Evolutionary conservation across 768 basidiomycete species (phyloP).

Genomic region (Postia placenta): DNA sequence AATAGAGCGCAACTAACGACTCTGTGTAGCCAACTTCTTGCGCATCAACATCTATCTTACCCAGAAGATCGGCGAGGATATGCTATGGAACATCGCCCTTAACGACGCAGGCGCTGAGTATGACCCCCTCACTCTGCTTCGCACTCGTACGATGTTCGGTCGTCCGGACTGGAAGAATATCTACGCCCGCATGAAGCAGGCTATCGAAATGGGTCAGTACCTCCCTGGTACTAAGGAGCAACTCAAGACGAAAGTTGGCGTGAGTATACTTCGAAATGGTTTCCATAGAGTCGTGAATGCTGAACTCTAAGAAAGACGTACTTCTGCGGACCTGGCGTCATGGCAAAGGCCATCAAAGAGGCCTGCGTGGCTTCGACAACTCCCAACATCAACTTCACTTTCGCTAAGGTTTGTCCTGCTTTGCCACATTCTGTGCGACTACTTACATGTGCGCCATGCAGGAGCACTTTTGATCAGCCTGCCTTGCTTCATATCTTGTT

Average conservation of each 20-base stretch:
- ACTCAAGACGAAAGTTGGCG: slow-evolving; percentile 78
- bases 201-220: slow-evolving; percentile 80
- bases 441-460: slow-evolving; percentile 22
- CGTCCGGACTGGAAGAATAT: slow-evolving; percentile 87
- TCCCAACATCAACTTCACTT: slow-evolving; percentile 62
- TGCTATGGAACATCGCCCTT: slow-evolving; percentile 88
- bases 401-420: slow-evolving; percentile 59
- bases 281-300: neutral
- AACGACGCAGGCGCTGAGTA: slow-evolving; percentile 83
- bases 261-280: slow-evolving; percentile 31
- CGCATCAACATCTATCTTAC: slow-evolving; percentile 90
- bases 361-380: slow-evolving; percentile 54
- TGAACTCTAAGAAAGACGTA: slow-evolving; percentile 49
- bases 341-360: slow-evolving; percentile 74
- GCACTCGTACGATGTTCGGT: slow-evolving; percentile 86
- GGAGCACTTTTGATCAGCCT: slow-evolving; percentile 55
- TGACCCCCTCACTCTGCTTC: slow-evolving; percentile 84
- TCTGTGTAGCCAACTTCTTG: slow-evolving; percentile 71
- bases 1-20: neutral
- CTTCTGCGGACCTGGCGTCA: slow-evolving; percentile 77
- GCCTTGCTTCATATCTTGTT: no score
- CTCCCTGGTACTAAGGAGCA: slow-evolving; percentile 73
- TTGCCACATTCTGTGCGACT: neutral
- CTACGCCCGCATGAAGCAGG: slow-evolving; percentile 66
- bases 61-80: slow-evolving; percentile 77